phyloP scores from a whole-genome alignment of 2,329 filamentous ascomycete genomes.

The Hortaea sp. region DNA sequence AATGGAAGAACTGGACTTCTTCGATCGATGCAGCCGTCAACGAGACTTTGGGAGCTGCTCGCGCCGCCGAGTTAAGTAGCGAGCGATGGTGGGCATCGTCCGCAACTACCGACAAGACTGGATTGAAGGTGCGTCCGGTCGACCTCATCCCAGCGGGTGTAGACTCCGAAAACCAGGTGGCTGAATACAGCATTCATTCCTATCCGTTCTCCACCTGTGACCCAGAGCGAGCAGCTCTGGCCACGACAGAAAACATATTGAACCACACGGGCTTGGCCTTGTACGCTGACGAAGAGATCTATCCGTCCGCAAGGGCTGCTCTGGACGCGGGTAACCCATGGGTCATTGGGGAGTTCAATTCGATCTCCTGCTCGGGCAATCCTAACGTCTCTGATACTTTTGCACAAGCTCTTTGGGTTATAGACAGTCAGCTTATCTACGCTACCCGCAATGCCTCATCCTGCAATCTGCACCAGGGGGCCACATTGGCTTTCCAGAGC shows the following conservation, averaged over 20 bases:
- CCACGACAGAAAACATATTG: constrained; percentile 19
- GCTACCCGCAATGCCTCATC: constrained; percentile 29
- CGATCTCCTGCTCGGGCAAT: constrained; percentile 31
- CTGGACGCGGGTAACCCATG: constrained; percentile 17
- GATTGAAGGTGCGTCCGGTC: constrained; percentile 18
- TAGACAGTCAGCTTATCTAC: constrained; percentile 30
- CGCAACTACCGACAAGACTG: constrained; percentile 20
- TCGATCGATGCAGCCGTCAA: constrained; percentile 19
- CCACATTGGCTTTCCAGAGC: constrained; percentile 21
- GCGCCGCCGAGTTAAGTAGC: constrained; percentile 4
- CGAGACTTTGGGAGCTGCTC: not conserved
- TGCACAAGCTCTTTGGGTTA: constrained; percentile 32
- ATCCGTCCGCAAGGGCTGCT: constrained; percentile 19
- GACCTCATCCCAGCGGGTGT: constrained; percentile 21
- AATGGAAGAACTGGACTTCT: constrained; percentile 21
- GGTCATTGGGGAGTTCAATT: constrained; percentile 33
- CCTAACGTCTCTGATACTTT: constrained; percentile 33
- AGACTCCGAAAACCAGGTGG: constrained; percentile 15
- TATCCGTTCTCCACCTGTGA: constrained; percentile 23
- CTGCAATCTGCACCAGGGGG: constrained; percentile 28
- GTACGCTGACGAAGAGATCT: constrained; percentile 20
- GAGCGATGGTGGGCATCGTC: constrained; percentile 21
- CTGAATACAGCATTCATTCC: constrained; percentile 21
- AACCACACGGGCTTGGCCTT: constrained; percentile 18
- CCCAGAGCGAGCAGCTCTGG: constrained; percentile 13